These are phyloP conservation scores for Podaxis carcinomalis DNA, from an alignment of 768 basidiomycete species.

Conservation along the genomic window DNA sequence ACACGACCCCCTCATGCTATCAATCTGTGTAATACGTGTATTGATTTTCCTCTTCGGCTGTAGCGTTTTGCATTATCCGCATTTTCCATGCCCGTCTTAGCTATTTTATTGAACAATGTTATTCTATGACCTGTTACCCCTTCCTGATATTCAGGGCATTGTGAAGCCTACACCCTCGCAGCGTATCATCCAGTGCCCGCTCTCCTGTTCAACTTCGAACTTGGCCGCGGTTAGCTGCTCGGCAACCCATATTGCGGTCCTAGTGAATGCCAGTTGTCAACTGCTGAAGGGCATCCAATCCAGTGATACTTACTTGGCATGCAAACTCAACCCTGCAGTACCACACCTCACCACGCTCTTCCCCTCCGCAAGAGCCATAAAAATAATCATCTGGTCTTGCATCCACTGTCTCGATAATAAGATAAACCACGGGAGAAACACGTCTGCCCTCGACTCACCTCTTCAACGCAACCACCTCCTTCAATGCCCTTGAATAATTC, in stretches of 20 bases:
- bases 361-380: conserved; percentile 70
- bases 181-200: conserved; percentile 40
- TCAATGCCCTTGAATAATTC: conserved; percentile 54
- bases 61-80: neutral
- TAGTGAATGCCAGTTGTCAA: conserved; percentile 15
- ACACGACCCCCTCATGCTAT: conserved; percentile 15
- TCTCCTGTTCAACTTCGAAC: conserved; percentile 47
- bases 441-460: conserved; percentile 31
- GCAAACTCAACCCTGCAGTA: conserved; percentile 55
- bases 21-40: conserved; percentile 21
- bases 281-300: neutral
- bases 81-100: neutral
- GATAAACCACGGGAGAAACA: neutral
- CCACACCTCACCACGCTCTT: conserved; percentile 52
- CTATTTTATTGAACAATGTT: conserved; percentile 3
- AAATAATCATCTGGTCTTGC: conserved; percentile 76
- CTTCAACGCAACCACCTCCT: conserved; percentile 73
- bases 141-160: conserved; percentile 13
- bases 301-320: conserved; percentile 55
- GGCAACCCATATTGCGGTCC: conserved; percentile 72
- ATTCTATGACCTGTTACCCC: neutral
- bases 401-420: conserved; percentile 27
- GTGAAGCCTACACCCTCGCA: conserved; percentile 65
- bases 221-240: conserved; percentile 64
- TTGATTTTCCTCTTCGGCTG: neutral